phyloP scores from a whole-genome alignment of 495 filamentous ascomycete genomes.

The Neurospora sp. region DNA sequence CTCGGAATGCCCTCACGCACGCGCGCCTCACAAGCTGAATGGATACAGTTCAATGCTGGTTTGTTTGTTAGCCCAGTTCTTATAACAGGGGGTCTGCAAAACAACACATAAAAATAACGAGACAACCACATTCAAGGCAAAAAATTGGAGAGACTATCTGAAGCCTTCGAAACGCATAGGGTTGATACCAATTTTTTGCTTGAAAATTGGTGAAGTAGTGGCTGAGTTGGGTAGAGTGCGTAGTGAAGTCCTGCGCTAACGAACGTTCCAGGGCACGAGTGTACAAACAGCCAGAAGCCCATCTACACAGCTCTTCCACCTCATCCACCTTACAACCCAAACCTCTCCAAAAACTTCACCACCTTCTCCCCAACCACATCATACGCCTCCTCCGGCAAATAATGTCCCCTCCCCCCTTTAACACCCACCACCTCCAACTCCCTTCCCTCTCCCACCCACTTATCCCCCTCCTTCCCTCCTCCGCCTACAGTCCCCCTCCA shows the following conservation, averaged over 20 bases:
- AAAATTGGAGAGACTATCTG: no score
- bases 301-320: neutral
- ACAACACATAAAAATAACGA: neutral
- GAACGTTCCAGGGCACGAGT: no score
- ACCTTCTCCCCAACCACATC: conserved; percentile 26
- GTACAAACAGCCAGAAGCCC: neutral
- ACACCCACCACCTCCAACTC: conserved; percentile 20
- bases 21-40: neutral
- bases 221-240: neutral
- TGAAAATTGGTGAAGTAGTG: neutral
- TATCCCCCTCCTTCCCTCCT: neutral
- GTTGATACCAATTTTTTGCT: neutral
- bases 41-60: no score
- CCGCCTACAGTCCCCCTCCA: conserved; percentile 24
- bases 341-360: conserved; percentile 13
- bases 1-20: neutral
- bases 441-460: conserved; percentile 30
- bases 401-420: conserved; percentile 39
- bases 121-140: neutral
- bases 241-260: neutral
- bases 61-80: neutral
- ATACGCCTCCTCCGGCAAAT: conserved; percentile 40
- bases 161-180: neutral
- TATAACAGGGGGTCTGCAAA: neutral
- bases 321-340: neutral